Evolutionary conservation across 208 protist genomes (phyloP).

Genomic region (Herpetomonas samuelpessoai): DNA sequence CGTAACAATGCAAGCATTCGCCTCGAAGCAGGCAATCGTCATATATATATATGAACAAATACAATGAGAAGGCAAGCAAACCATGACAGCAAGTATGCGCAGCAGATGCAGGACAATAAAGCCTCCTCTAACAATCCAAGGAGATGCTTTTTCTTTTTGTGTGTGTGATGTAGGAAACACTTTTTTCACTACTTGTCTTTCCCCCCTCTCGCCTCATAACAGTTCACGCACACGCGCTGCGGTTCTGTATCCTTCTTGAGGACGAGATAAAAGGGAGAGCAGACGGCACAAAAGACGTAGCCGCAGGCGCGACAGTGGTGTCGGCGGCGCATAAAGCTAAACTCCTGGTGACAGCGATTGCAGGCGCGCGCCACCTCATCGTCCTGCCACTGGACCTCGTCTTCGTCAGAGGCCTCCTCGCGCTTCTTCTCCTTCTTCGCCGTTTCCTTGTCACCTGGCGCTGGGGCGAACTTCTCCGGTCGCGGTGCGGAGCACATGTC

Average conservation of each 20-base stretch:
- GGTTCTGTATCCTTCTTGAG: conserved; percentile 37
- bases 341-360: conserved; percentile 68
- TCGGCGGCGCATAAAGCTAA: conserved; percentile 63
- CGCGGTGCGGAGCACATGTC: conserved; percentile 68
- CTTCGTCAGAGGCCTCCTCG: conserved; percentile 51
- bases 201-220: conserved; percentile 38
- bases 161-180: neutral
- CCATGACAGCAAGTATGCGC: no score
- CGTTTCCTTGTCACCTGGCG: conserved; percentile 15
- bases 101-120: no score
- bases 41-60: no score
- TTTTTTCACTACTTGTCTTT: conserved; percentile 19
- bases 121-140: neutral
- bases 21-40: no score
- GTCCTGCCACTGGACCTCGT: conserved; percentile 79
- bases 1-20: no score
- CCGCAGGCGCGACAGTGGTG: conserved; percentile 86
- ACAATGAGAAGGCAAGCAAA: no score
- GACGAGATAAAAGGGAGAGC: conserved; percentile 47
- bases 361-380: conserved; percentile 64
- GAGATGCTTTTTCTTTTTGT: neutral
- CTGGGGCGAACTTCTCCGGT: conserved; percentile 37
- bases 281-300: conserved; percentile 79
- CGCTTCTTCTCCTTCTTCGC: conserved; percentile 21
- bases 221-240: conserved; percentile 63